Conservation (phyloP, 2,329 filamentous ascomycete genomes). For the Pseudocercospora macadamiae region DNA sequence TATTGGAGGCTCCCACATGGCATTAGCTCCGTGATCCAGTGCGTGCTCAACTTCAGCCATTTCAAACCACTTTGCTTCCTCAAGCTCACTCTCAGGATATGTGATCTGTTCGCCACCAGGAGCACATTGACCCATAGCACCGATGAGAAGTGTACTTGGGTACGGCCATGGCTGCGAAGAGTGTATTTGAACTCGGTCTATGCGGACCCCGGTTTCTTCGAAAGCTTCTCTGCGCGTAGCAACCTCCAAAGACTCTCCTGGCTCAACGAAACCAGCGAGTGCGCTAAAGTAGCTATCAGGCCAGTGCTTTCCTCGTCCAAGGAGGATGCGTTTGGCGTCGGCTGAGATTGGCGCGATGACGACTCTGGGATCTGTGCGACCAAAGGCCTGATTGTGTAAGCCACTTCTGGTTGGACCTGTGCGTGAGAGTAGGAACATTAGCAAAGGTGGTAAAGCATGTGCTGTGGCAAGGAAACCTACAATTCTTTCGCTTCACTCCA, state of each 20-base stretch:
- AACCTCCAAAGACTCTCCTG: constrained; percentile 82
- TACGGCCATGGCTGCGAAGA: constrained; percentile 88
- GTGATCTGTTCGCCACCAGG: constrained; percentile 28
- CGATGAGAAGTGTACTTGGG: constrained; percentile 83
- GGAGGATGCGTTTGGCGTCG: constrained; percentile 26
- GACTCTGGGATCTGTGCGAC: constrained; percentile 28
- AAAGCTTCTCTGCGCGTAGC: constrained; percentile 81
- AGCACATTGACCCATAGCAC: constrained; percentile 29
- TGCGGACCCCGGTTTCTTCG: constrained; percentile 78
- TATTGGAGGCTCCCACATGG: constrained; percentile 31
- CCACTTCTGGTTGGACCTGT: constrained; percentile 27
- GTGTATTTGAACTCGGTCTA: constrained; percentile 79
- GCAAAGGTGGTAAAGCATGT: no score
- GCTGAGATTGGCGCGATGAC: constrained; percentile 29
- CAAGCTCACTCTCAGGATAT: constrained; percentile 29
- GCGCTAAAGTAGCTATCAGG: constrained; percentile 30
- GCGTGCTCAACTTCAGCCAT: constrained; percentile 29
- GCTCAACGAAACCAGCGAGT: constrained; percentile 72
- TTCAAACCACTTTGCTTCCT: constrained; percentile 31
- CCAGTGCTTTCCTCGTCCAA: constrained; percentile 29
- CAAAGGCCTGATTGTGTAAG: constrained; percentile 30
- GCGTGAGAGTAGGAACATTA: no score
- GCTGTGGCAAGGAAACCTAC: neutral
- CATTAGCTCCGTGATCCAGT: constrained; percentile 26
- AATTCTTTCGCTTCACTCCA: constrained; percentile 21